A percentile compares a stretch with the other conserved stretches of the same genome.
Evolutionary conservation across 176 grass and related monocot species (phyloP).

Genomic region (Secale cereale): DNA sequence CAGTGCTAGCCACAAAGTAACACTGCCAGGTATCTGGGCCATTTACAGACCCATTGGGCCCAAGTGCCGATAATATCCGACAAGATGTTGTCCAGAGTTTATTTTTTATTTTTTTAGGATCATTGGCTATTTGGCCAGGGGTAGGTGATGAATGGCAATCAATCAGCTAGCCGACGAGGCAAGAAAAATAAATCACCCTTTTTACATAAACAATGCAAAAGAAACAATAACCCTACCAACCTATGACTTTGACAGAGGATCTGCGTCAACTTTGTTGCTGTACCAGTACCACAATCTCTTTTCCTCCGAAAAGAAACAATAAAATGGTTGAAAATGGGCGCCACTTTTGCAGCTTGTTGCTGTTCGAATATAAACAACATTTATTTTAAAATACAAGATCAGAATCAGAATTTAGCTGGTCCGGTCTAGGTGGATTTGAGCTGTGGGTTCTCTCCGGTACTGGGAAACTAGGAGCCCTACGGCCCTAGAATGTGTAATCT

Average conservation of each 20-base stretch:
- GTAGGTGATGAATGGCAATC: constrained; percentile 33
- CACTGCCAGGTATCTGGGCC: not conserved
- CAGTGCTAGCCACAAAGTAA: not conserved
- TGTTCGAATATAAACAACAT: not conserved
- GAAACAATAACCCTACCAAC: not conserved
- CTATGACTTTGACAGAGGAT: constrained; percentile 36
- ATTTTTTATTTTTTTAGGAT: too few species aligned
- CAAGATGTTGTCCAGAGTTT: too few species aligned
- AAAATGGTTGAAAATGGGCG: not conserved
- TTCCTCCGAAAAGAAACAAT: constrained; percentile 15
- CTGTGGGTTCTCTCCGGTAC: not conserved
- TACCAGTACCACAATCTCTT: not conserved
- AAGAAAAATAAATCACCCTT: not conserved
- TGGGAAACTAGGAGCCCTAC: too few species aligned
- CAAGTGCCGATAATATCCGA: not conserved
- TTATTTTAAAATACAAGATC: not conserved
- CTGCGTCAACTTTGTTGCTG: constrained; percentile 23
- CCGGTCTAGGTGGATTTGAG: not conserved
- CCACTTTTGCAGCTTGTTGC: not conserved
- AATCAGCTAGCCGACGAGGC: not conserved
- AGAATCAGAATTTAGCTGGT: not conserved
- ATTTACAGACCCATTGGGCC: not conserved
- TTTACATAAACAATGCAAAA: constrained; percentile 20
- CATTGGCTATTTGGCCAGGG: not conserved
- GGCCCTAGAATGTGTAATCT: too few species aligned